A percentile compares a stretch with the other conserved stretches of the same genome.
phyloP scores from a whole-genome alignment of 1,284 basidiomycete genomes.

The Papiliotrema nemorosa region DNA sequence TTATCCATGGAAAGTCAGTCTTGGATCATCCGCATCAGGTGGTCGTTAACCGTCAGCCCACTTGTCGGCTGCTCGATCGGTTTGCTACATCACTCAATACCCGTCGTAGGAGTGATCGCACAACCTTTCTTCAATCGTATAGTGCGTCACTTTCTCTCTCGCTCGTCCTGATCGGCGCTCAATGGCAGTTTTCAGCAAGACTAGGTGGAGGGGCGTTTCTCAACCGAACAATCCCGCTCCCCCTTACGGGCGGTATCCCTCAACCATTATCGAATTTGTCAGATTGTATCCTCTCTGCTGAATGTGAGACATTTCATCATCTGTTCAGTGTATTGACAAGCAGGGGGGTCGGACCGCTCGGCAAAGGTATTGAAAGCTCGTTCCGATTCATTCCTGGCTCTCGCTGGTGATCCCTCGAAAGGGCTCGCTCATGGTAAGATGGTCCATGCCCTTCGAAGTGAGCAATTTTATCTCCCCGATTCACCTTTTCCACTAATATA shows the following conservation, averaged over 20 bases:
- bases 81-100: conserved; percentile 71
- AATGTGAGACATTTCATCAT: conserved; percentile 55
- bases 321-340: not conserved
- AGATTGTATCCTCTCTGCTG: conserved; percentile 77
- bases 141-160: conserved; percentile 44
- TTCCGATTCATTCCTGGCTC: conserved; percentile 62
- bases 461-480: conserved; percentile 1
- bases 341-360: conserved; percentile 77
- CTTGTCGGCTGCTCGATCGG: conserved; percentile 64
- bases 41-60: conserved; percentile 20
- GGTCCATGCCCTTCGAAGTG: conserved; percentile 73
- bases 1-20: conserved; percentile 43
- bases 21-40: not conserved
- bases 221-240: conserved; percentile 57
- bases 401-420: conserved; percentile 68
- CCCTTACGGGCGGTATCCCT: conserved; percentile 69
- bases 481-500: not conserved
- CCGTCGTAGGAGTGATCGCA: conserved; percentile 82
- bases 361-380: conserved; percentile 62
- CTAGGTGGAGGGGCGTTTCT: conserved; percentile 77
- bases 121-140: conserved; percentile 84
- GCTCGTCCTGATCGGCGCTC: not conserved
- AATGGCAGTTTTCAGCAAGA: conserved; percentile 66
- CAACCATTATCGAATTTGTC: conserved; percentile 69
- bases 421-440: conserved; percentile 76